Evolutionary conservation across 148 eudicot species (phyloP).

Genomic region (Fagopyrum homotropicum): DNA sequence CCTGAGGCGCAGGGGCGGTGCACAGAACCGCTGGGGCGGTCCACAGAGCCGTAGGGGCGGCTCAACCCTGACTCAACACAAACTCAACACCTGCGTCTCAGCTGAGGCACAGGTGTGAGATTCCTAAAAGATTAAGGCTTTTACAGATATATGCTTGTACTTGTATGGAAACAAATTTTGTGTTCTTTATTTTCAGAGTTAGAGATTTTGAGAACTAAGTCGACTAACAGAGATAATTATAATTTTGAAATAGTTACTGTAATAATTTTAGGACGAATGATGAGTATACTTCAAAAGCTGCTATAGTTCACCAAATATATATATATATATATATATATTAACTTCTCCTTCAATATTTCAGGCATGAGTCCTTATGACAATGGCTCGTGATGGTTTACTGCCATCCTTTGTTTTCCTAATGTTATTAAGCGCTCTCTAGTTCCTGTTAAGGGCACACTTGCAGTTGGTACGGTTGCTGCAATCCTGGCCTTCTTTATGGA

Average conservation of each 20-base stretch:
- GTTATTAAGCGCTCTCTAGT: conserved; percentile 66
- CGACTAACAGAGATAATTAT: neutral
- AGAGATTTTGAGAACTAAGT: neutral
- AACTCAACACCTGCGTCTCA: too few species aligned
- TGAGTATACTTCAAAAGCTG: neutral
- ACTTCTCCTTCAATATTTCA: conserved; percentile 13
- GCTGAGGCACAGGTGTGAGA: too few species aligned
- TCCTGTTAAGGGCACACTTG: conserved; percentile 77
- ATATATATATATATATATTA: neutral
- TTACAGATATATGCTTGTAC: neutral
- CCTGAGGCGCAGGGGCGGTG: too few species aligned
- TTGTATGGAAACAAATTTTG: neutral
- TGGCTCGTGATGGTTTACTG: conserved; percentile 93
- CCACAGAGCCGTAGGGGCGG: too few species aligned
- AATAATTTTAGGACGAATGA: too few species aligned
- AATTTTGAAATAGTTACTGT: too few species aligned
- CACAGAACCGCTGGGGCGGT: too few species aligned
- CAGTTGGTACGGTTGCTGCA: conserved; percentile 65
- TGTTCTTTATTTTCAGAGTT: neutral
- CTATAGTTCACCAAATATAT: neutral
- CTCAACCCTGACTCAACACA: too few species aligned
- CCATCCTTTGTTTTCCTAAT: conserved; percentile 74
- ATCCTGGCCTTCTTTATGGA: conserved; percentile 75
- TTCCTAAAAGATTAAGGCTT: too few species aligned
- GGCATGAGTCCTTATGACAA: conserved; percentile 92